Conservation (phyloP, 208 protist species). For the Porcisia hertigi region DNA sequence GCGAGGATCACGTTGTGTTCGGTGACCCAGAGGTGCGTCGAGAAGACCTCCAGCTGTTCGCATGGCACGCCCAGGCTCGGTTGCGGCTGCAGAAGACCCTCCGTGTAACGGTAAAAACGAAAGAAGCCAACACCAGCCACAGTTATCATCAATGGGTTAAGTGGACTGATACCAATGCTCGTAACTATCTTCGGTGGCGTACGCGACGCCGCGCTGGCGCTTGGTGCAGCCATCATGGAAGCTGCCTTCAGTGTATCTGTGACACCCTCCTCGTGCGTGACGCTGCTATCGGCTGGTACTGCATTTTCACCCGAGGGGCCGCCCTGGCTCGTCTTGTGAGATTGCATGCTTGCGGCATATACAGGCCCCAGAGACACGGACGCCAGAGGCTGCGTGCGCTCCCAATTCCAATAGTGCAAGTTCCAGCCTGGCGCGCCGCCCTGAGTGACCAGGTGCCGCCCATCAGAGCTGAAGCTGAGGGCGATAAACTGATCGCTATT, state of each 20-base stretch:
- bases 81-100: conserved; percentile 83
- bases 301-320: background rate
- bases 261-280: background rate
- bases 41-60: conserved; percentile 80
- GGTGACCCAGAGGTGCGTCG: conserved; percentile 91
- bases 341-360: conserved; percentile 7
- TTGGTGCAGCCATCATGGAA: background rate
- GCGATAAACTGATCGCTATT: conserved; percentile 81
- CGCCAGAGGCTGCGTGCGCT: conserved; percentile 88
- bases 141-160: conserved; percentile 85
- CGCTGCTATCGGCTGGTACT: background rate
- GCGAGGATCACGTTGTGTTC: conserved; percentile 82
- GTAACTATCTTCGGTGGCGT: conserved; percentile 45
- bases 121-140: conserved; percentile 93
- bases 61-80: conserved; percentile 46
- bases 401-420: conserved; percentile 91
- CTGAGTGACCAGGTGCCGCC: conserved; percentile 89
- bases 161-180: conserved; percentile 80
- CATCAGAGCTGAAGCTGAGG: conserved; percentile 85
- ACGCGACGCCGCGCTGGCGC: background rate
- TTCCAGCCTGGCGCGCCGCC: conserved; percentile 81
- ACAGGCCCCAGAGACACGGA: conserved; percentile 41
- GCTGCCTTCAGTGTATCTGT: background rate
- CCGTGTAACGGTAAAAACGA: conserved; percentile 90
- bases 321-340: background rate